phyloP scores from a whole-genome alignment of 805 yeast genomes.

The Starmerella riodocensis region DNA sequence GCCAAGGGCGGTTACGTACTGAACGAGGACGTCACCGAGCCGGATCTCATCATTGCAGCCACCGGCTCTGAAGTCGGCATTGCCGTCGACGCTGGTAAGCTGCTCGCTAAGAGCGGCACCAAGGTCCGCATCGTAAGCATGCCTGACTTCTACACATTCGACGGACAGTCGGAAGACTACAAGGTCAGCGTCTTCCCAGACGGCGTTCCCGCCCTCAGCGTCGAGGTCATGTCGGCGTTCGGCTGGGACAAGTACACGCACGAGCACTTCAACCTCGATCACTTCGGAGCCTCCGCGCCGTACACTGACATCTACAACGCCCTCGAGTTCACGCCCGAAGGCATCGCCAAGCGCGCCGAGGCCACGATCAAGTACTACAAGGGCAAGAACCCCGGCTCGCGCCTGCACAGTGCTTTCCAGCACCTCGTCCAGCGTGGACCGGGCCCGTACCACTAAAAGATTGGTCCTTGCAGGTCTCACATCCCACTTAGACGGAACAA shows the following conservation, averaged over 20 bases:
- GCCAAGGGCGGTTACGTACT: slow-evolving; percentile 86
- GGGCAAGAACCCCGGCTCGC: slow-evolving; percentile 62
- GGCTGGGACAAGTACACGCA: slow-evolving; percentile 96
- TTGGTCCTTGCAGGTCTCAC: too few relatives aligned
- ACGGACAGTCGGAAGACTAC: slow-evolving; percentile 69
- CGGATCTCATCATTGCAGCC: slow-evolving; percentile 66
- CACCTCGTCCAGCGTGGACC: slow-evolving; percentile 23
- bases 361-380: slow-evolving; percentile 72
- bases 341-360: slow-evolving; percentile 73
- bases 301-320: slow-evolving; percentile 66
- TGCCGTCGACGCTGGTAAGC: slow-evolving; percentile 70
- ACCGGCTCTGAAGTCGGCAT: slow-evolving; percentile 92
- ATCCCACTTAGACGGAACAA: too few relatives aligned
- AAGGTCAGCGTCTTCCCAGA: slow-evolving; percentile 81
- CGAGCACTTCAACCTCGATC: slow-evolving; percentile 88
- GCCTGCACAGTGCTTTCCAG: slow-evolving; percentile 33
- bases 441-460: slow-evolving; percentile 17
- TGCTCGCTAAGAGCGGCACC: slow-evolving; percentile 48
- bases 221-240: slow-evolving; percentile 80
- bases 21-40: slow-evolving; percentile 40
- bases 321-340: slow-evolving; percentile 88
- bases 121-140: slow-evolving; percentile 76
- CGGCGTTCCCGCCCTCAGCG: slow-evolving; percentile 82
- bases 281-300: slow-evolving; percentile 95
- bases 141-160: slow-evolving; percentile 88